Evolutionary conservation across 352 stramenopile genomes (phyloP).

Genomic region (Globisporangium parvum): DNA sequence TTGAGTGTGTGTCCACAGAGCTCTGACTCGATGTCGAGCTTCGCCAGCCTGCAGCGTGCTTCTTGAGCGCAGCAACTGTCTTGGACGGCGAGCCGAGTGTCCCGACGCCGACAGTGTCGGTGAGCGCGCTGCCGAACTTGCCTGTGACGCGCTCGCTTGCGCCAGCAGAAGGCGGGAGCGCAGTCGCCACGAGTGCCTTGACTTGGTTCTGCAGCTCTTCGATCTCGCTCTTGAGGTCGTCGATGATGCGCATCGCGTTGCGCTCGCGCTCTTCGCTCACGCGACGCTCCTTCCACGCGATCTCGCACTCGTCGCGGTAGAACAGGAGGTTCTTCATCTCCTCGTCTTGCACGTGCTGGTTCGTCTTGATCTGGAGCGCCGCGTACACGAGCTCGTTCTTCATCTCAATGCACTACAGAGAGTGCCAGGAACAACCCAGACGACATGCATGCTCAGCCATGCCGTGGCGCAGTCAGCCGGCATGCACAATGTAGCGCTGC

Average conservation of each 20-base stretch:
- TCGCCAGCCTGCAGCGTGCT: conserved; percentile 1
- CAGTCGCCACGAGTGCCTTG: conserved; percentile 29
- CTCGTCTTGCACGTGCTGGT: conserved; percentile 56
- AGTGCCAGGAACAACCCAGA: not conserved
- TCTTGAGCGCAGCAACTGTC: conserved; percentile 9
- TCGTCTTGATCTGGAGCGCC: conserved; percentile 46
- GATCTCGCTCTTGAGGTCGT: conserved; percentile 55
- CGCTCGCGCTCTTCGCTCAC: conserved; percentile 55
- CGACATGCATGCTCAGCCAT: not conserved
- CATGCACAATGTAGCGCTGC: not conserved
- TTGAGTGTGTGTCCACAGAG: not conserved
- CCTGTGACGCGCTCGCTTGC: not conserved
- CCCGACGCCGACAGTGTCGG: not conserved
- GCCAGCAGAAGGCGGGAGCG: not conserved
- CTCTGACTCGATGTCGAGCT: not conserved
- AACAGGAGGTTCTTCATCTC: conserved; percentile 66
- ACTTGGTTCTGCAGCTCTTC: conserved; percentile 46
- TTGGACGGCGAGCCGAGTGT: conserved; percentile 11
- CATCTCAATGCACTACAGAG: conserved; percentile 42
- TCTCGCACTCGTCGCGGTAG: conserved; percentile 71
- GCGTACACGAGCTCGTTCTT: conserved; percentile 62
- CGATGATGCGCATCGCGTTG: conserved; percentile 60
- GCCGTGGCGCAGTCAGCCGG: not conserved
- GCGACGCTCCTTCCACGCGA: conserved; percentile 51
- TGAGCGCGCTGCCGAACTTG: not conserved